Conservation (phyloP, 2,329 filamentous ascomycete species). For the Annulohypoxylon truncatum region DNA sequence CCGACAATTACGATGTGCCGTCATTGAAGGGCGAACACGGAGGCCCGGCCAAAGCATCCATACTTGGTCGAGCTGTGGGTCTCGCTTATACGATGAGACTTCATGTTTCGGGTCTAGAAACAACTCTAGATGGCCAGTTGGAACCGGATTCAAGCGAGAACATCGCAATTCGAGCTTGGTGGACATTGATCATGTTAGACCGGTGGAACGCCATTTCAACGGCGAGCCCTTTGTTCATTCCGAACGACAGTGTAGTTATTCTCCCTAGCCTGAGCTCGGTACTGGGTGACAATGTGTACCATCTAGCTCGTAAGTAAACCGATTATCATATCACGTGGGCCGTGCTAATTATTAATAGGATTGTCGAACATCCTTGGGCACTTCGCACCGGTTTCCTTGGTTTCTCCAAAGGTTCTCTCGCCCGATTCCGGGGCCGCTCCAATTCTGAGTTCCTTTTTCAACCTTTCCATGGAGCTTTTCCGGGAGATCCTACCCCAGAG, state of each 20-base stretch:
- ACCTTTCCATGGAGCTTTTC: constrained; percentile 72
- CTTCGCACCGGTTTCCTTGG: constrained; percentile 60
- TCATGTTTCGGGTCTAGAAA: constrained; percentile 57
- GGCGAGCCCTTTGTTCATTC: constrained; percentile 71
- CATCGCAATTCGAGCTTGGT: constrained; percentile 75
- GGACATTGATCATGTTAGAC: constrained; percentile 77
- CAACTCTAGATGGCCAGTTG: constrained; percentile 55
- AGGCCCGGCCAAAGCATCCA: constrained; percentile 62
- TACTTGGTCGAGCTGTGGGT: constrained; percentile 74
- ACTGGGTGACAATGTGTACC: constrained; percentile 72
- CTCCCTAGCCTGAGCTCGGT: constrained; percentile 68
- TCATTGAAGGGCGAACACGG: constrained; percentile 56
- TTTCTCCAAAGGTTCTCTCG: constrained; percentile 57
- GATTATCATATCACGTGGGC: background rate
- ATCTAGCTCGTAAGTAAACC: constrained; percentile 70
- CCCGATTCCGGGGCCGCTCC: constrained; percentile 55
- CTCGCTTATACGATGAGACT: constrained; percentile 74
- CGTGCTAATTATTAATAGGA: constrained; percentile 53
- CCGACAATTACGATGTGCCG: constrained; percentile 65
- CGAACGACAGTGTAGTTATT: constrained; percentile 70
- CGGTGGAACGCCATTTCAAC: constrained; percentile 79
- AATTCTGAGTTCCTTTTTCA: constrained; percentile 62
- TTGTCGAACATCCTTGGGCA: constrained; percentile 70
- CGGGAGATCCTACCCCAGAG: constrained; percentile 71
- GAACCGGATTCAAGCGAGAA: constrained; percentile 72